Evolutionary conservation across 768 basidiomycete species (phyloP).

Genomic region (Phaffia australis): DNA sequence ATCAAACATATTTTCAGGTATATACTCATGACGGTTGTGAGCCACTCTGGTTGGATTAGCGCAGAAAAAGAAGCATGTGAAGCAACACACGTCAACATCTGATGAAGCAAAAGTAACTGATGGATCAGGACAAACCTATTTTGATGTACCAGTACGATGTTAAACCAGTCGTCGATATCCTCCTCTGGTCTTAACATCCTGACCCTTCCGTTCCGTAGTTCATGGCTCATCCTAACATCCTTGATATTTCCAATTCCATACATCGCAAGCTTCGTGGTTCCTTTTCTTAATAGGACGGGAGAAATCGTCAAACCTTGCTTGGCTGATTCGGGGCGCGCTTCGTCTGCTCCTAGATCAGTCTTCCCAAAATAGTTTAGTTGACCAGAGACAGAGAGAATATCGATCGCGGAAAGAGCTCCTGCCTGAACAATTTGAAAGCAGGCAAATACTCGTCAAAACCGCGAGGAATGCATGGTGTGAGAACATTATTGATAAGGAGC

Average conservation of each 20-base stretch:
- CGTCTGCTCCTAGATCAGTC: constrained; percentile 66
- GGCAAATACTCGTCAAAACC: neutral
- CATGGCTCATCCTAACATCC: constrained; percentile 92
- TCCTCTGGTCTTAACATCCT: constrained; percentile 84
- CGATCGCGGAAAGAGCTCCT: constrained; percentile 89
- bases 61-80: neutral
- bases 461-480: neutral
- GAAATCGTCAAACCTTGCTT: constrained; percentile 66
- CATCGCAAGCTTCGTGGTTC: constrained; percentile 71
- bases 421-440: constrained; percentile 45
- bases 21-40: constrained; percentile 85
- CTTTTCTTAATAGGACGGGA: constrained; percentile 84
- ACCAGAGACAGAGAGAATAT: constrained; percentile 85
- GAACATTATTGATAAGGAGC: constrained; percentile 33
- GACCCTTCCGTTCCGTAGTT: constrained; percentile 83
- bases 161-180: constrained; percentile 89
- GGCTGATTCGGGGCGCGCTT: constrained; percentile 49
- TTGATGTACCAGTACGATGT: constrained; percentile 84
- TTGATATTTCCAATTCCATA: constrained; percentile 96
- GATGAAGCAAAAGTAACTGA: neutral
- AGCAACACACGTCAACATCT: neutral
- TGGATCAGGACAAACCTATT: constrained; percentile 56
- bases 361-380: constrained; percentile 98
- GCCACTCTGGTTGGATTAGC: constrained; percentile 54
- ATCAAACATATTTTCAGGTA: constrained; percentile 95